Evolutionary conservation across 2,329 filamentous ascomycete species (phyloP).

Genomic region (Ophiostoma triangulosporum): DNA sequence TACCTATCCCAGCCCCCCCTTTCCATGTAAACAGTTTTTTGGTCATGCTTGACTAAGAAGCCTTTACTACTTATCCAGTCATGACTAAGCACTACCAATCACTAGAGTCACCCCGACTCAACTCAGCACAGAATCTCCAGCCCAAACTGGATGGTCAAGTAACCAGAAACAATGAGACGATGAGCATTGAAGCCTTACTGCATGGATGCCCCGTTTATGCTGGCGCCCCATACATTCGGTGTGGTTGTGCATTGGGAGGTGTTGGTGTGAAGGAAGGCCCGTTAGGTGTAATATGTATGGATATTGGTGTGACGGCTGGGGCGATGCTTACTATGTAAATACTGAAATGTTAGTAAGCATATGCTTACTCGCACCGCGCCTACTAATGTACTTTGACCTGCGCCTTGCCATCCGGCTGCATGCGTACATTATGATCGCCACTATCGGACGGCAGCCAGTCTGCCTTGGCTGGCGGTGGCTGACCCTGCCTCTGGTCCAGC

Average conservation of each 20-base stretch:
- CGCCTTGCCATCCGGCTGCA: neutral
- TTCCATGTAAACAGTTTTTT: no score
- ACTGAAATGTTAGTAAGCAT: neutral
- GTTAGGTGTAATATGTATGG: neutral
- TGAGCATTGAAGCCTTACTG: neutral
- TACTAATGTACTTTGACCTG: neutral
- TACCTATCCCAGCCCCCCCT: no score
- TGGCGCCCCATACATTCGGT: slow-evolving; percentile 13
- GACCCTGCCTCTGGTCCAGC: neutral
- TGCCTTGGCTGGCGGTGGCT: neutral
- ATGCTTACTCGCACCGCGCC: neutral
- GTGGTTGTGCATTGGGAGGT: neutral
- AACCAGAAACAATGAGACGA: neutral
- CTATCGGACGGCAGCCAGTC: neutral
- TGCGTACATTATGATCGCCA: neutral
- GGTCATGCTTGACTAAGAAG: no score
- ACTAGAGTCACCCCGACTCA: no score
- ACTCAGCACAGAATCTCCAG: neutral
- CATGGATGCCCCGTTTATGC: slow-evolving; percentile 9
- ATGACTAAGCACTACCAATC: no score
- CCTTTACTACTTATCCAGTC: no score
- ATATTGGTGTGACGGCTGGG: neutral
- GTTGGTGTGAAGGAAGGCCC: neutral
- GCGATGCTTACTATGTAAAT: neutral
- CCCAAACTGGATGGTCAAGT: no score